Evolutionary conservation across 1,284 basidiomycete genomes (phyloP), one percentile per base, ranked within the genome.

Genomic region (Ceratobasidium sp.): DNA sequence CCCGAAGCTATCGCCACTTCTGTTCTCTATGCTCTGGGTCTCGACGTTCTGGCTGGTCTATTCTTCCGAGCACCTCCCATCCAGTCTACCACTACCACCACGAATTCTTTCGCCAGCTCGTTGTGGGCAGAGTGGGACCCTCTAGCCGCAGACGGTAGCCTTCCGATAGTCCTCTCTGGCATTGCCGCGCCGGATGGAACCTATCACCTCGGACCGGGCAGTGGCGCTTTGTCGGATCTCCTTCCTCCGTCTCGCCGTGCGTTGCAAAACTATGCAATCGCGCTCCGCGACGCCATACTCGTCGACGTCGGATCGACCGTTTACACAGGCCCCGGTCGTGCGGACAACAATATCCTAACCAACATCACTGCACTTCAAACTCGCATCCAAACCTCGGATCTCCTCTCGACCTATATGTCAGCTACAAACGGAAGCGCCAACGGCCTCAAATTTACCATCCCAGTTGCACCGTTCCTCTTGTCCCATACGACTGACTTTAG

Each of bases 121-220:
- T 6, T 70, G n/a, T 70, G 65, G 65, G 65, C 65, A 23, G 65
- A 70, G 26, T 70, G 65, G 65, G 65, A 70, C 23, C 65, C 65
- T 36, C 65, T 70, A 3, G 52, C 53, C 5, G 28, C 65, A 3
- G 41, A 32, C 39, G 53, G 34, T 3, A 52, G 55, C 39, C 52
- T 70, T 12, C 65, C 65, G 2, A 39, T 70, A 3, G 65, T 58
- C 12, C 34, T 70, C 3, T 30, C 65, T 2, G 65, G 65, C 6
- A 52, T 70, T 14, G 28, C 65, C 2, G 36, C 65, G 9, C 45
- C 53, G 28, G 53, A 70, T 26, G 53, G 65, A 12, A 12, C 39
- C 18, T 70, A 46, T 26, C 16, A 32, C 28, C 52, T 57, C 21
- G 41, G 52, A 9, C 39, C 4, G 2, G 39, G 32, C 41, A 23